A percentile compares a stretch with the other conserved stretches of the same genome.
These are phyloP conservation scores for Linnemannia hyalina DNA, from an alignment of 192 early-diverging fungal genomes.

Conservation along the genomic window DNA sequence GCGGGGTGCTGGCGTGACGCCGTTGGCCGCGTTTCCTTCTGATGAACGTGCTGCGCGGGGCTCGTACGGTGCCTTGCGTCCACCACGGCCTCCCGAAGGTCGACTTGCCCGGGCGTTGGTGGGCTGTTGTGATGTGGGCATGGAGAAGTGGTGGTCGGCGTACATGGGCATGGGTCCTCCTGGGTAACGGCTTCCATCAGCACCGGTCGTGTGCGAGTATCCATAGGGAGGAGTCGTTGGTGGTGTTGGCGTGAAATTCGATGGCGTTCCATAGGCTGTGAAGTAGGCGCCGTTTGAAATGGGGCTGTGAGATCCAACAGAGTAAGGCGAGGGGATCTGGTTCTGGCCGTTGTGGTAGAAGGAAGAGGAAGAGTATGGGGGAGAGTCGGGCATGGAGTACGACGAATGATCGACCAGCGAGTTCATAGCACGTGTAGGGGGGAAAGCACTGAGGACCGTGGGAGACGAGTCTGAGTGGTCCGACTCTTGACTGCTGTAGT, in stretches of 20 bases:
- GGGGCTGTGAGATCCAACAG: conserved; percentile 42
- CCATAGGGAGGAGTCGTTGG: conserved; percentile 51
- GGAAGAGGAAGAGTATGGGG: conserved; percentile 18
- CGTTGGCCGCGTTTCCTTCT: background rate
- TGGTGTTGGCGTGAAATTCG: conserved; percentile 30
- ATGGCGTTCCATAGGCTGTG: conserved; percentile 18
- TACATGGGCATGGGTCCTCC: conserved; percentile 26
- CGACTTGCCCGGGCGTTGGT: conserved; percentile 17
- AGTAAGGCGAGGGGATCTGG: conserved; percentile 32
- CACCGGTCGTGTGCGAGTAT: conserved; percentile 26
- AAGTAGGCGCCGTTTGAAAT: conserved; percentile 34
- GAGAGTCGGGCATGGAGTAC: conserved; percentile 22
- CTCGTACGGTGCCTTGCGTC: conserved; percentile 24
- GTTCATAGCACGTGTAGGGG: conserved; percentile 29
- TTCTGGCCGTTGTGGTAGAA: conserved; percentile 37
- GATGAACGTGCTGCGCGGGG: conserved; percentile 19
- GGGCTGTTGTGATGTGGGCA: conserved; percentile 30
- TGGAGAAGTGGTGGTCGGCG: conserved; percentile 31
- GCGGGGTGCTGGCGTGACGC: conserved; percentile 23
- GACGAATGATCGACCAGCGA: conserved; percentile 31
- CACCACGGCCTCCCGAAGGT: conserved; percentile 22
- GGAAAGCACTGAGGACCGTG: conserved; percentile 36
- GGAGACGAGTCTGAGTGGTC: conserved; percentile 44
- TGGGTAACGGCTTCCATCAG: conserved; percentile 28
- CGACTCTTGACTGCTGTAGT: conserved; percentile 35